These are phyloP conservation scores for Stellera chamaejasme DNA, from an alignment of 345 rosid species.

Conservation along the genomic window DNA sequence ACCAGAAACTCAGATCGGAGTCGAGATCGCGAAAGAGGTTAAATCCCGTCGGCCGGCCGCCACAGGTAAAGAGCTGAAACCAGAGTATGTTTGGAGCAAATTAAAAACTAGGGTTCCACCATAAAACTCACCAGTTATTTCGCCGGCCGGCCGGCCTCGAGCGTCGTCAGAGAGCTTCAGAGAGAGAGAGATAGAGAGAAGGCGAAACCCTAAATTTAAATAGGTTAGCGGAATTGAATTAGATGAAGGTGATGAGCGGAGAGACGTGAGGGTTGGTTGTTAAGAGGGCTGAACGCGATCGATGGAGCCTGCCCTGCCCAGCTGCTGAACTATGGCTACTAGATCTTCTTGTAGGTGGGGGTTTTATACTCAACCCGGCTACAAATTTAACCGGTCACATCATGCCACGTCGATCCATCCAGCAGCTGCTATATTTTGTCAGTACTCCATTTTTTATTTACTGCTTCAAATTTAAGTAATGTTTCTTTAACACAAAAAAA, in stretches of 20 bases:
- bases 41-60: neutral
- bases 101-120: conserved; percentile 6
- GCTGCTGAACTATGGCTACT: neutral
- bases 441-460: too few species aligned
- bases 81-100: too few species aligned
- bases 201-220: neutral
- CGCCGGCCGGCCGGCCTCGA: conserved; percentile 1
- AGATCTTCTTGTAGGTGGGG: neutral
- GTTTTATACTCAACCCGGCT: conserved; percentile 11
- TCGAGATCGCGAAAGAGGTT: too few species aligned
- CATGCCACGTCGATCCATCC: conserved; percentile 15
- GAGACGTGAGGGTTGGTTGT: conserved; percentile 18
- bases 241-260: neutral
- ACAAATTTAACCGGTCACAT: conserved; percentile 5
- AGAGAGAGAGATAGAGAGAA: neutral
- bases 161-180: neutral
- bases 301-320: too few species aligned
- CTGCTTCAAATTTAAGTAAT: too few species aligned
- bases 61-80: neutral
- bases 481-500: too few species aligned
- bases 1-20: too few species aligned
- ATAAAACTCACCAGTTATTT: conserved; percentile 22
- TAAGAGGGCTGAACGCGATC: neutral
- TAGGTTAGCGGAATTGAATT: conserved; percentile 29
- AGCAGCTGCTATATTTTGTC: neutral